These are phyloP conservation scores for Zea luxurians DNA, from an alignment of 176 grass and related monocot species.

Conservation along the genomic window DNA sequence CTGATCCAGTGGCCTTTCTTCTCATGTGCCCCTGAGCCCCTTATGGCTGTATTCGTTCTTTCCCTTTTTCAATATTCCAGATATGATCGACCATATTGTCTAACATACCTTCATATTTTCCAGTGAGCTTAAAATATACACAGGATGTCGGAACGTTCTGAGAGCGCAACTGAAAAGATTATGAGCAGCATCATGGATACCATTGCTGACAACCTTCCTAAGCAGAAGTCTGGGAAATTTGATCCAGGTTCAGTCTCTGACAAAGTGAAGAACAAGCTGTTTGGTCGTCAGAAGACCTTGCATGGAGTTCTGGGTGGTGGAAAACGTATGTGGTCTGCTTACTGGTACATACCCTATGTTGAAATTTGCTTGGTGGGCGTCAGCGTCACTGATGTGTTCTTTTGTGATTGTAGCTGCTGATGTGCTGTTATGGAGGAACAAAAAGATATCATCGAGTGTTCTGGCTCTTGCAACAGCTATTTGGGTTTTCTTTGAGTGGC, in stretches of 20 bases:
- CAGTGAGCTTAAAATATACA: slow-evolving; percentile 16
- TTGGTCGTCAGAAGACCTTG: slow-evolving; percentile 63
- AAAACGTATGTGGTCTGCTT: slow-evolving; percentile 53
- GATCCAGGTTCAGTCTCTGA: slow-evolving; percentile 47
- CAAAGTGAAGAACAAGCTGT: slow-evolving; percentile 58
- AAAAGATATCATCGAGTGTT: slow-evolving; percentile 86
- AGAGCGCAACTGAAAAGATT: slow-evolving; percentile 63
- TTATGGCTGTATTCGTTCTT: neutral
- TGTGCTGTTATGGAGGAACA: slow-evolving; percentile 92
- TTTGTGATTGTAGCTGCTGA: slow-evolving; percentile 79
- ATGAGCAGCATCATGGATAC: slow-evolving; percentile 61
- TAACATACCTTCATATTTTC: slow-evolving; percentile 19
- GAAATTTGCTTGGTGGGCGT: neutral
- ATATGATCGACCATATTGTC: neutral
- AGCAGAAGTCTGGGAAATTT: slow-evolving; percentile 64
- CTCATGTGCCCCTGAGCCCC: neutral
- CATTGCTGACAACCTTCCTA: slow-evolving; percentile 64
- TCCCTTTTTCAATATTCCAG: neutral
- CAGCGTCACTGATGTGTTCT: neutral
- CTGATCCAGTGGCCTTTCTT: neutral
- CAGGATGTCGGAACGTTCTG: slow-evolving; percentile 55
- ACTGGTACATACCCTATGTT: neutral
- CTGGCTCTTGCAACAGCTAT: slow-evolving; percentile 58
- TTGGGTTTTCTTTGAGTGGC: slow-evolving; percentile 93
- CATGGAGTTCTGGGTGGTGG: slow-evolving; percentile 81